Base-by-base conservation (phyloP, 495 filamentous ascomycete species). In the Cetradonia linearis region DNA sequence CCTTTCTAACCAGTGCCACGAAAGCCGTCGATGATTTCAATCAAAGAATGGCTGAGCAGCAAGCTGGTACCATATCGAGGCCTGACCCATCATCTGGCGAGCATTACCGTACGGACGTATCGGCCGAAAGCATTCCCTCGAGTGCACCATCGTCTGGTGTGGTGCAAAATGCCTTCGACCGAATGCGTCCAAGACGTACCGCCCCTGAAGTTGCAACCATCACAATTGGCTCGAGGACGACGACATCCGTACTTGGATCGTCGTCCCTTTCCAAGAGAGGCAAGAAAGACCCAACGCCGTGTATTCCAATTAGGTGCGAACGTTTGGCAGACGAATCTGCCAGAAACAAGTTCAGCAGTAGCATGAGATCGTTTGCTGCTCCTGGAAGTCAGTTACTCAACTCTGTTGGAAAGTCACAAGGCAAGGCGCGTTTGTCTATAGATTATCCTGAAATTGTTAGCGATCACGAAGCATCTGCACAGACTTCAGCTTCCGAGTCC, bases 141-240 rank as follows among this genome's bases (percentile, higher is more conserved):
- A 34, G 65, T 7, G 56, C 62, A 38, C 68, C 72, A 54, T 69
- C 67, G 0, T 75, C 79, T 14, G 80, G 81, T 59, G 64, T 77
- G 1, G 69, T 87, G 27, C 80, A 83, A 56, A 84, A 77, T 63
- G 84, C 84, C 11, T 86, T 86, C 59, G 81, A 86, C 68, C 76
- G 80, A 14, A 86, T 86, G 80, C 78, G 84, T 2, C 76, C 83
- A 2, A 83, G 83, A 64, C 81, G 88, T 36, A 69, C 76, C 13
- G 78, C 80, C 7, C 75, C 79, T n/a, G 86, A 90, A 68, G 75
- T 84, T 54, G 91, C 92, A 34, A 96, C 89, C 3, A 93, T 97
- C 34, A 96, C 89, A 0, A 87, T 97, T 57, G 92, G 89, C 4
- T 80, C 87, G 56, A 82, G 81, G 42, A 90, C 88, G 1, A 83